Conservation (phyloP, 177 flowering plant species). For the Vitis hybrid region DNA sequence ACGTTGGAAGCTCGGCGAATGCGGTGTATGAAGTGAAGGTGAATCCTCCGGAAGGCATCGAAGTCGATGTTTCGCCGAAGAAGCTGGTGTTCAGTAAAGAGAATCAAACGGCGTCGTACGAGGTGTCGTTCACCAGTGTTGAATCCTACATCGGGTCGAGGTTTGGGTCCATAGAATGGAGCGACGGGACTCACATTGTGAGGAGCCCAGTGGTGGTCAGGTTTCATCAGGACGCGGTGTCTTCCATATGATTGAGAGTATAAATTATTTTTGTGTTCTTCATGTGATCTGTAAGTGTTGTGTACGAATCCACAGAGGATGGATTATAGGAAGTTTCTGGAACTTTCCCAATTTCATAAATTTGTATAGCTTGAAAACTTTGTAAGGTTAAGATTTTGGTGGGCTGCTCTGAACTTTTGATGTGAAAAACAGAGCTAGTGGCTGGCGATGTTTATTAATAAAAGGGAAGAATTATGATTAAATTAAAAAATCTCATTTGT, state of each 20-base stretch:
- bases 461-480: no score
- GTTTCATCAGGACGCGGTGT: conserved; percentile 26
- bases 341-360: background rate
- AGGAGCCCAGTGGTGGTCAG: conserved; percentile 61
- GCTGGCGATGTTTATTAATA: no score
- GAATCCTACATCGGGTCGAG: conserved; percentile 7
- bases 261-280: no score
- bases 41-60: conserved; percentile 50
- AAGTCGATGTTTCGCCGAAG: conserved; percentile 54
- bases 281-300: no score
- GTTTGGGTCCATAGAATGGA: conserved; percentile 69
- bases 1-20: conserved; percentile 57
- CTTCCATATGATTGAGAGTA: conserved; percentile 22
- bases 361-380: background rate
- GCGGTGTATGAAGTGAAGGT: conserved; percentile 64
- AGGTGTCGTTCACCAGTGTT: conserved; percentile 43
- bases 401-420: background rate
- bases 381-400: background rate
- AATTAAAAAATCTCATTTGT: no score
- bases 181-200: conserved; percentile 58
- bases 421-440: background rate
- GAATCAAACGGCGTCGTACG: conserved; percentile 36
- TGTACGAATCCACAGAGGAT: background rate
- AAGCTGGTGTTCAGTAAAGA: conserved; percentile 58
- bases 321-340: background rate